Evolutionary conservation across 2,329 filamentous ascomycete genomes (phyloP).

Genomic region (Exophiala mesophila): DNA sequence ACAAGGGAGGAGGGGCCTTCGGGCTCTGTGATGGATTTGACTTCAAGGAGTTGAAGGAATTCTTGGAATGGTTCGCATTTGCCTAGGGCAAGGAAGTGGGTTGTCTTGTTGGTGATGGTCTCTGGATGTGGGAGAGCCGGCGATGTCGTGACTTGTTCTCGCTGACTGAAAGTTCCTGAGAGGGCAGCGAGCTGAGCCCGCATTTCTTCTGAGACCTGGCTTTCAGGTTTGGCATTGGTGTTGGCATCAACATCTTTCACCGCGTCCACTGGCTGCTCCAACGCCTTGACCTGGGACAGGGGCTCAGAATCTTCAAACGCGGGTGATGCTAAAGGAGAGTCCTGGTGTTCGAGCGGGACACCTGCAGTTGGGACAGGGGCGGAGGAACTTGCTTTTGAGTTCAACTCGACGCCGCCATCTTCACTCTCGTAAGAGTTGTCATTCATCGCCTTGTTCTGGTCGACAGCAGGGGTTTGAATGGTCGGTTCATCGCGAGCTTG

Average conservation of each 20-base stretch:
- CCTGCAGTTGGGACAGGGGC: background rate
- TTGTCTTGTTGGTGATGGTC: conserved; percentile 70
- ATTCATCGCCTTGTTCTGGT: background rate
- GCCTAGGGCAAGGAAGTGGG: conserved; percentile 83
- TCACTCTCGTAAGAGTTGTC: conserved; percentile 20
- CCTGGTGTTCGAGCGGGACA: background rate
- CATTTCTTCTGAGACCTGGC: conserved; percentile 56
- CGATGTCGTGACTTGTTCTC: conserved; percentile 33
- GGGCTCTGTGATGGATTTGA: conserved; percentile 47
- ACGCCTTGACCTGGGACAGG: background rate
- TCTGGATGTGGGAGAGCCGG: conserved; percentile 62
- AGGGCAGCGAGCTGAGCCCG: conserved; percentile 67
- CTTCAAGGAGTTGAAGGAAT: conserved; percentile 73
- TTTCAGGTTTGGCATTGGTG: conserved; percentile 30
- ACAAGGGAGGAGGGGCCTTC: conserved; percentile 24
- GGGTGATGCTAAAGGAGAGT: background rate
- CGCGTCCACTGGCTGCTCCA: conserved; percentile 26
- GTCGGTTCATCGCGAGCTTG: background rate
- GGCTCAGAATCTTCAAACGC: background rate
- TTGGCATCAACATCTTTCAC: conserved; percentile 33
- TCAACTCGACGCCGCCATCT: conserved; percentile 19
- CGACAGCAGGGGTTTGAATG: background rate
- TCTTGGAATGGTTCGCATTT: conserved; percentile 78
- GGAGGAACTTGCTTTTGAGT: conserved; percentile 3
- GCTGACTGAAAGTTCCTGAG: conserved; percentile 54